phyloP scores from a whole-genome alignment of 2,329 filamentous ascomycete genomes.

The Aurifilum marmelostoma region DNA sequence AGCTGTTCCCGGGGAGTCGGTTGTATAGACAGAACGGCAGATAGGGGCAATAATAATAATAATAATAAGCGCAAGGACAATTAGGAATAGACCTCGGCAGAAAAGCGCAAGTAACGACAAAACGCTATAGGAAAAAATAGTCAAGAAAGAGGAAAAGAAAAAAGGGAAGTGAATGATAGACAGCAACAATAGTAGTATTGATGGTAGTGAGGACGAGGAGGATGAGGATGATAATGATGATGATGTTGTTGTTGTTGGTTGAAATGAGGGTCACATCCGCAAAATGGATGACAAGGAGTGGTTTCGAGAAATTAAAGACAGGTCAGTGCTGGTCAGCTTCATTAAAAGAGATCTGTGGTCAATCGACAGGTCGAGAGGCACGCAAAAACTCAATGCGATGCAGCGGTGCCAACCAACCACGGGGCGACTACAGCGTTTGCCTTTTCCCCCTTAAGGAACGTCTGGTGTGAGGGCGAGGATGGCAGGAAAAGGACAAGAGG shows the following conservation, averaged over 20 bases:
- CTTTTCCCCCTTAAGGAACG: conserved; percentile 21
- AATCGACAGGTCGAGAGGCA: conserved; percentile 29
- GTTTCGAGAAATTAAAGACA: conserved; percentile 24
- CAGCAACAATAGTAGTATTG: conserved; percentile 25
- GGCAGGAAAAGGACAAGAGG: conserved; percentile 7
- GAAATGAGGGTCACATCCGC: conserved; percentile 30
- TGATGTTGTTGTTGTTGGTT: conserved; percentile 27
- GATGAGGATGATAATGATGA: conserved; percentile 31
- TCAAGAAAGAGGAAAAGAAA: conserved; percentile 25
- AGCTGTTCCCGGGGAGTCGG: background rate
- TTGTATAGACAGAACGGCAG: conserved; percentile 21
- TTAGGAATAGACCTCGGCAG: conserved; percentile 11
- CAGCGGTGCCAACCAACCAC: conserved; percentile 19
- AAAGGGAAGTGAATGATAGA: conserved; percentile 26
- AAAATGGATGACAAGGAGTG: conserved; percentile 24
- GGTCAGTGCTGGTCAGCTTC: conserved; percentile 22
- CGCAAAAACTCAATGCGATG: conserved; percentile 18
- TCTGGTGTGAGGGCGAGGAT: conserved; percentile 10
- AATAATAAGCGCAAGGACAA: conserved; percentile 18
- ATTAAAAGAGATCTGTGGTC: conserved; percentile 19
- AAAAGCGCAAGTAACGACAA: background rate
- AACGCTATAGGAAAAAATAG: background rate
- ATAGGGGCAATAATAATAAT: conserved; percentile 1
- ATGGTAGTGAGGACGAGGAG: conserved; percentile 29
- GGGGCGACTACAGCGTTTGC: conserved; percentile 12